These are phyloP conservation scores for Sugiyamaella castrensis DNA, from an alignment of 1,139 yeast genomes.

Conservation along the genomic window DNA sequence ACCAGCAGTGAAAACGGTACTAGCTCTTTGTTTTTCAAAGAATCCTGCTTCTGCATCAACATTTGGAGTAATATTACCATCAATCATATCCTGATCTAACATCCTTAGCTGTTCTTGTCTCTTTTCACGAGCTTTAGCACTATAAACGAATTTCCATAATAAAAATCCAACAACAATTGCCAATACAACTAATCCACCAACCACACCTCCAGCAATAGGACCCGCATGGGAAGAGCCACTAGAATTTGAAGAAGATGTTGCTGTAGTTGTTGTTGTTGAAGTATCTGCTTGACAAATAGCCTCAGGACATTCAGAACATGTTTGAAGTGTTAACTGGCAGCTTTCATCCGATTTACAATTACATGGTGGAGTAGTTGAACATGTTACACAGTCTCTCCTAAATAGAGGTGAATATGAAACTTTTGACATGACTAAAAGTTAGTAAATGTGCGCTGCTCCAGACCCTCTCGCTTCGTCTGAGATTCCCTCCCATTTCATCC, in stretches of 20 bases:
- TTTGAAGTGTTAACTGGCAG: constrained; percentile 33
- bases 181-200: constrained; percentile 37
- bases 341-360: constrained; percentile 28
- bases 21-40: constrained; percentile 17
- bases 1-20: not conserved
- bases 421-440: not conserved
- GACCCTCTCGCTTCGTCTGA: too few species aligned
- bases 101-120: constrained; percentile 9
- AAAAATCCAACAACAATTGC: constrained; percentile 28
- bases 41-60: constrained; percentile 23
- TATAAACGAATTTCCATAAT: constrained; percentile 33
- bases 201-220: constrained; percentile 41
- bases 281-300: constrained; percentile 24
- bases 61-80: constrained; percentile 13
- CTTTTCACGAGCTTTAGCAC: constrained; percentile 21
- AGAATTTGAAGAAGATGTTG: constrained; percentile 6
- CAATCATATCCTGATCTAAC: constrained; percentile 6
- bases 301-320: constrained; percentile 33
- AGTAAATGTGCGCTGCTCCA: too few species aligned
- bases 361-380: constrained; percentile 26
- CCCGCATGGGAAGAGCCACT: constrained; percentile 28
- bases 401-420: constrained; percentile 1
- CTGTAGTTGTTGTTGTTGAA: constrained; percentile 4
- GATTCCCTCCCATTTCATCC: too few species aligned
- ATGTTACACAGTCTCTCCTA: constrained; percentile 5